A percentile compares a stretch with the other conserved stretches of the same genome.
Evolutionary conservation across 164 flowering plant genomes (phyloP).

Genomic region (Magnolia officinalis): DNA sequence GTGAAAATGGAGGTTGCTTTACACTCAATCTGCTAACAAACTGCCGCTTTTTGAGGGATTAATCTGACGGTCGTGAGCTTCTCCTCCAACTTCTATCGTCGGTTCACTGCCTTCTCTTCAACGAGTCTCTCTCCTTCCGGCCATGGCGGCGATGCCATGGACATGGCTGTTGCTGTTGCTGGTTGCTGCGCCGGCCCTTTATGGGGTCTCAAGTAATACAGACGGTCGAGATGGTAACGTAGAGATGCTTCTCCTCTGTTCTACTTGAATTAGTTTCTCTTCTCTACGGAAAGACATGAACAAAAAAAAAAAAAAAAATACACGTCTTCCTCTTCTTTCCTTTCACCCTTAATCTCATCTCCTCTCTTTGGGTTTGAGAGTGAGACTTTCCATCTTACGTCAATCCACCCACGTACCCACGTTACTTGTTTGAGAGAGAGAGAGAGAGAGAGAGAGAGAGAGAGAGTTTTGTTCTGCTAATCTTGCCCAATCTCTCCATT

Average conservation of each 20-base stretch:
- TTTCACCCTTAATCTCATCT: background rate
- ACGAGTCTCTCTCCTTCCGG: background rate
- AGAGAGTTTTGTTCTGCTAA: no score
- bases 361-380: no score
- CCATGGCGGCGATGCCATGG: constrained; percentile 1
- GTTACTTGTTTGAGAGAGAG: no score
- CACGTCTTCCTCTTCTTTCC: background rate
- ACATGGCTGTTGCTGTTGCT: background rate
- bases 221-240: background rate
- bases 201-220: background rate
- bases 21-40: background rate
- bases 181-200: background rate
- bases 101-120: background rate
- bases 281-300: background rate
- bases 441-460: no score
- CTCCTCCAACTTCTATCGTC: background rate
- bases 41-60: background rate
- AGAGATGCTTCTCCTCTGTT: background rate
- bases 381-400: no score
- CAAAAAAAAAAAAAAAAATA: no score
- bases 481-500: no score
- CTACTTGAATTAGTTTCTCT: background rate
- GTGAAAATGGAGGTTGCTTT: constrained; percentile 2
- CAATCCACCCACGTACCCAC: no score
- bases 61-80: background rate